phyloP scores from a whole-genome alignment of 352 stramenopile species.

The Phytophthora tentaculata region DNA sequence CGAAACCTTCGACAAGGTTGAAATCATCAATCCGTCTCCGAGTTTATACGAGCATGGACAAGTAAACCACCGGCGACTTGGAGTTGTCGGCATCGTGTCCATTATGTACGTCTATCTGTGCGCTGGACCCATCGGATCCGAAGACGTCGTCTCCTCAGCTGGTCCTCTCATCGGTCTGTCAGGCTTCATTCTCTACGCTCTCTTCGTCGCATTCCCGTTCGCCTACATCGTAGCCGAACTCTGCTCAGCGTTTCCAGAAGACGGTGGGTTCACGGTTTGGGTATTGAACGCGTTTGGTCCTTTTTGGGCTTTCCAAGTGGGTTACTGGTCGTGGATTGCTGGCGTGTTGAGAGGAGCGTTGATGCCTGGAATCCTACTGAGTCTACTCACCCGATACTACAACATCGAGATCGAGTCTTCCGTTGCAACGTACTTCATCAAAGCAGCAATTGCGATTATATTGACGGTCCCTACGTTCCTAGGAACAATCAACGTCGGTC shows the following conservation, averaged over 20 bases:
- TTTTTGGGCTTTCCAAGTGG: conserved; percentile 83
- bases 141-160: conserved; percentile 36
- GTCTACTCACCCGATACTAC: conserved; percentile 45
- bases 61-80: conserved; percentile 45
- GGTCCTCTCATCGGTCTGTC: conserved; percentile 76
- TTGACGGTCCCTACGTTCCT: conserved; percentile 47
- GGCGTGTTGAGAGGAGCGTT: conserved; percentile 61
- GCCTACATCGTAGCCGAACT: conserved; percentile 93
- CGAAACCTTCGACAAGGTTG: conserved; percentile 33
- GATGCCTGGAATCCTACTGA: conserved; percentile 67
- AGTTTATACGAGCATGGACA: conserved; percentile 27
- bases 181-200: conserved; percentile 83
- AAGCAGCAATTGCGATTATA: conserved; percentile 41
- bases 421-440: conserved; percentile 38
- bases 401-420: conserved; percentile 34
- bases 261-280: conserved; percentile 88
- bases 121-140: conserved; percentile 41
- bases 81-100: conserved; percentile 31
- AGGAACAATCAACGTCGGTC: conserved; percentile 41
- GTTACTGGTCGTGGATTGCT: conserved; percentile 82
- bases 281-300: conserved; percentile 90
- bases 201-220: conserved; percentile 90
- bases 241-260: conserved; percentile 87
- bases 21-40: conserved; percentile 40
- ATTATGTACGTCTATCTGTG: conserved; percentile 52